phyloP scores from a whole-genome alignment of 2,329 filamentous ascomycete species.

The Aspergillus sp. region DNA sequence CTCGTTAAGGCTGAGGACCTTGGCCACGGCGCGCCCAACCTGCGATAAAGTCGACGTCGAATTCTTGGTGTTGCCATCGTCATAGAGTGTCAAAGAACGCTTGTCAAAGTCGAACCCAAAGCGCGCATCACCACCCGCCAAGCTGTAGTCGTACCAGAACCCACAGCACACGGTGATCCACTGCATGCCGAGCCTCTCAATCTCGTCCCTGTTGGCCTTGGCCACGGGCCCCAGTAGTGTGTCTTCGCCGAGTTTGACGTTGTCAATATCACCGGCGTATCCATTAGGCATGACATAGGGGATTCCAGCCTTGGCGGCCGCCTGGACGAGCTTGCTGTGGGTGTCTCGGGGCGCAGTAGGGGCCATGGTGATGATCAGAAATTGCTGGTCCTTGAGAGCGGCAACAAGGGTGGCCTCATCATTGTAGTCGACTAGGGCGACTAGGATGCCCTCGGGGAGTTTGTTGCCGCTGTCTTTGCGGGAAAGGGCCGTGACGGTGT shows the following conservation, averaged over 20 bases:
- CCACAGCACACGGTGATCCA: slow-evolving; percentile 45
- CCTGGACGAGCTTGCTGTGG: slow-evolving; percentile 48
- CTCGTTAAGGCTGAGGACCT: slow-evolving; percentile 44
- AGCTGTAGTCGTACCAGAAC: slow-evolving; percentile 53
- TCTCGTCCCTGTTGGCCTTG: slow-evolving; percentile 27
- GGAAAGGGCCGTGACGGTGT: slow-evolving; percentile 49
- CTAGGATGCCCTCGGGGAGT: slow-evolving; percentile 43
- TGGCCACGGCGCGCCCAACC: slow-evolving; percentile 50
- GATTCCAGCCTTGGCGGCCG: slow-evolving; percentile 53
- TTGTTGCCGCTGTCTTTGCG: slow-evolving; percentile 38
- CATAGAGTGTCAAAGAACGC: slow-evolving; percentile 43
- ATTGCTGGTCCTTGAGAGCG: slow-evolving; percentile 53
- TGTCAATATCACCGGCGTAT: slow-evolving; percentile 25
- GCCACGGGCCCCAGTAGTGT: slow-evolving; percentile 26
- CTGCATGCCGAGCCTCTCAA: slow-evolving; percentile 37
- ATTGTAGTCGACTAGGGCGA: slow-evolving; percentile 46
- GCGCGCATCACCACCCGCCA: slow-evolving; percentile 30
- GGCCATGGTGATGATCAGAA: slow-evolving; percentile 53
- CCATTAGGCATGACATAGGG: slow-evolving; percentile 54
- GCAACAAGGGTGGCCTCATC: slow-evolving; percentile 42
- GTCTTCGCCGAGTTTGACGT: slow-evolving; percentile 31
- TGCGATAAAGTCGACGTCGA: slow-evolving; percentile 58
- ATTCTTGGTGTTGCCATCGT: slow-evolving; percentile 54
- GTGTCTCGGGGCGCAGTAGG: slow-evolving; percentile 40
- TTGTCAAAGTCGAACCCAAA: slow-evolving; percentile 50